Percentiles rank a stretch among this genome's conserved stretches.
Conservation (phyloP, 2,329 filamentous ascomycete species). For the Cadophora sp. region DNA sequence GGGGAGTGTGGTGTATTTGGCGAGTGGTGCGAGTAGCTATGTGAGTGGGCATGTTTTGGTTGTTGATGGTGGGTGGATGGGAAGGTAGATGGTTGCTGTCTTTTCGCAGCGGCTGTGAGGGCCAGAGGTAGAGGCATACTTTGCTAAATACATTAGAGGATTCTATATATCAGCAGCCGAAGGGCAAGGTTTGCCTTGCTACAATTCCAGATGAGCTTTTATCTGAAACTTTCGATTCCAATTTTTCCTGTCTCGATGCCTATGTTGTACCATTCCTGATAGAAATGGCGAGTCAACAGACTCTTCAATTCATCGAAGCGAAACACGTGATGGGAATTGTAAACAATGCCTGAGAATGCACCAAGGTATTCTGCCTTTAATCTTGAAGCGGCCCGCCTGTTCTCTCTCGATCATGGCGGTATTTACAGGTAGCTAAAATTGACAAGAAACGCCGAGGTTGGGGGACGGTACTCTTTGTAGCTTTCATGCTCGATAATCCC, state of each 20-base stretch:
- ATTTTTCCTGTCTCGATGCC: no score
- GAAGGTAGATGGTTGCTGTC: constrained; percentile 57
- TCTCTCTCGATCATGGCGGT: not conserved
- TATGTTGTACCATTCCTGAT: no score
- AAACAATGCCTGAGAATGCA: not conserved
- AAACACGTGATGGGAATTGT: not conserved
- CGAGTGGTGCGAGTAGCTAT: constrained; percentile 78
- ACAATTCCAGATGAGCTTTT: no score
- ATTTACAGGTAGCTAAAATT: not conserved
- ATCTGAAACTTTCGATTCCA: no score
- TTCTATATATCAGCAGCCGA: not conserved
- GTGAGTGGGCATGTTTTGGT: constrained; percentile 82
- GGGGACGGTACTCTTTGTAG: not conserved
- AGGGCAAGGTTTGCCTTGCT: not conserved
- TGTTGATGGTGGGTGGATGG: constrained; percentile 95
- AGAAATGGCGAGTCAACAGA: no score
- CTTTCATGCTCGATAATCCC: not conserved
- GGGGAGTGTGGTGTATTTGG: constrained; percentile 79
- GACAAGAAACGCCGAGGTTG: not conserved
- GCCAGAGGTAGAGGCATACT: not conserved
- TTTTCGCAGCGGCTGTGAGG: not conserved
- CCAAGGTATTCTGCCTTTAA: not conserved
- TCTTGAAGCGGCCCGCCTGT: not conserved
- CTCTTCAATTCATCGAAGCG: no score
- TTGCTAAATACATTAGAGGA: not conserved